Conservation (phyloP, 352 stramenopile genomes). For the Globisporangium nunn region DNA sequence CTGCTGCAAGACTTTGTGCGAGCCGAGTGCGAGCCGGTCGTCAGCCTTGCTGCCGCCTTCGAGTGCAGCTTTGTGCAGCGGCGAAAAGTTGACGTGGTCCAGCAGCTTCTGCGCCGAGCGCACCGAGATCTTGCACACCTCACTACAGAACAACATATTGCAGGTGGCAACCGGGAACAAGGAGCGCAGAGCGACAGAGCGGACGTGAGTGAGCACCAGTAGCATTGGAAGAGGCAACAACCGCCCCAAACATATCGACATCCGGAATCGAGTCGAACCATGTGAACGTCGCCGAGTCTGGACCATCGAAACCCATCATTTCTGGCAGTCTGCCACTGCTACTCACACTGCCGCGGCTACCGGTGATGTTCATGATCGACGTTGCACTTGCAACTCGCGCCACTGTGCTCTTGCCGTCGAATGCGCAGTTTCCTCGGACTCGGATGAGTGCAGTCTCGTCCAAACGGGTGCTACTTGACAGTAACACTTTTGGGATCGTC, state of each 20-base stretch:
- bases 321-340: neutral
- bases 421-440: too few relatives aligned
- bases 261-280: constrained; percentile 28
- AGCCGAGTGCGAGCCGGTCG: constrained; percentile 13
- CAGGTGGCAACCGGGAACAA: too few relatives aligned
- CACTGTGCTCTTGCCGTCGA: too few relatives aligned
- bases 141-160: constrained; percentile 23
- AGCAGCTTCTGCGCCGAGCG: constrained; percentile 82
- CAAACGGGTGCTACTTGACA: too few relatives aligned
- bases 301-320: constrained; percentile 9
- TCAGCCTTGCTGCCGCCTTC: constrained; percentile 25
- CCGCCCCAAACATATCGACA: neutral
- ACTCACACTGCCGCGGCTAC: neutral
- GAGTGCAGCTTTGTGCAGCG: constrained; percentile 76
- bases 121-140: constrained; percentile 87
- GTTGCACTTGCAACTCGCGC: too few relatives aligned
- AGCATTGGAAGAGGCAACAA: neutral
- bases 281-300: constrained; percentile 58
- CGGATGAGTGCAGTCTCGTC: too few relatives aligned
- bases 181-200: constrained; percentile 3
- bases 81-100: constrained; percentile 85
- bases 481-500: too few relatives aligned
- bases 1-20: constrained; percentile 17
- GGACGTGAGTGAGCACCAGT: neutral
- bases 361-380: neutral